Evolutionary conservation across 2,329 filamentous ascomycete genomes (phyloP).

Genomic region (Aspergillus sp.): DNA sequence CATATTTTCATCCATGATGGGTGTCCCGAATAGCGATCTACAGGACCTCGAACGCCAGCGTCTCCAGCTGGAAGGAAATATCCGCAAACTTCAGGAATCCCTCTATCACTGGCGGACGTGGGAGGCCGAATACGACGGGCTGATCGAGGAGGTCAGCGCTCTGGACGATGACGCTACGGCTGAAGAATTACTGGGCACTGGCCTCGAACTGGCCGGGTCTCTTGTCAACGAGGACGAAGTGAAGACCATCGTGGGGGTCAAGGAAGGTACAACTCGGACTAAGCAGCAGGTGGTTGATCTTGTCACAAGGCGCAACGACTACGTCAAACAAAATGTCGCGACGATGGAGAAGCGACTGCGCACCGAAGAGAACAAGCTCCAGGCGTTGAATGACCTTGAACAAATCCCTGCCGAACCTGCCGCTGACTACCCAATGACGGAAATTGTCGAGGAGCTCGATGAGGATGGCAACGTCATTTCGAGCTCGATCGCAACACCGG

Average conservation of each 20-base stretch:
- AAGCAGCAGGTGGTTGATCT: slow-evolving; percentile 64
- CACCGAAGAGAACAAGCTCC: slow-evolving; percentile 63
- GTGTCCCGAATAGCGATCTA: slow-evolving; percentile 50
- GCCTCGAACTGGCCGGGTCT: slow-evolving; percentile 44
- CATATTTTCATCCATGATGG: slow-evolving; percentile 27
- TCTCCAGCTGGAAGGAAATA: slow-evolving; percentile 69
- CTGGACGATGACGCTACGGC: slow-evolving; percentile 49
- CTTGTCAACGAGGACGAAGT: slow-evolving; percentile 52
- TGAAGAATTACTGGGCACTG: slow-evolving; percentile 53
- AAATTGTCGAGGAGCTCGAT: slow-evolving; percentile 89
- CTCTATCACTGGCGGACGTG: slow-evolving; percentile 86
- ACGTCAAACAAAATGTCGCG: slow-evolving; percentile 77
- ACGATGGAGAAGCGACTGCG: slow-evolving; percentile 72
- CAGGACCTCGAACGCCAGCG: slow-evolving; percentile 72
- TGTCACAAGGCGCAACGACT: slow-evolving; percentile 77
- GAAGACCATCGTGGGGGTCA: slow-evolving; percentile 50
- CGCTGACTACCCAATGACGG: slow-evolving; percentile 70
- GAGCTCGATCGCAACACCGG: slow-evolving; percentile 63
- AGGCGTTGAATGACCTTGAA: slow-evolving; percentile 58
- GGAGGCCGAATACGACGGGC: slow-evolving; percentile 85
- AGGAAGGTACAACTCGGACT: slow-evolving; percentile 45
- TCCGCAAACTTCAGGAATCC: slow-evolving; percentile 69
- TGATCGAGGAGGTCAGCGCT: slow-evolving; percentile 75
- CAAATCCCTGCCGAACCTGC: slow-evolving; percentile 64
- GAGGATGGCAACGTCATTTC: slow-evolving; percentile 83